Evolutionary conservation across 2,329 filamentous ascomycete species (phyloP).

Genomic region (Colletotrichum sidae): DNA sequence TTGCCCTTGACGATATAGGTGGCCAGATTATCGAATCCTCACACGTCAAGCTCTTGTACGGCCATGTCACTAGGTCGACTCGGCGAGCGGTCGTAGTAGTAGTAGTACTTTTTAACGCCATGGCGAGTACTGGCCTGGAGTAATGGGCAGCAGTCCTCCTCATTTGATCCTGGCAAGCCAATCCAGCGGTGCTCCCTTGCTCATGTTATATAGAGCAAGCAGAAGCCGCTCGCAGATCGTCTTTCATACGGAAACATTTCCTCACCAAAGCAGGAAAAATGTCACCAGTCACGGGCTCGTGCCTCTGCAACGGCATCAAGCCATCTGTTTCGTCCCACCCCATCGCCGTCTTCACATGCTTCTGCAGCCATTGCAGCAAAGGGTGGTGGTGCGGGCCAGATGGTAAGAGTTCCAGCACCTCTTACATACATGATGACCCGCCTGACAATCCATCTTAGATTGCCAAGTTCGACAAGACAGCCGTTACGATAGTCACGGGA

Average conservation of each 20-base stretch:
- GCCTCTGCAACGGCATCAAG: slow-evolving; percentile 36
- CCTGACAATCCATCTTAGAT: slow-evolving; percentile 37
- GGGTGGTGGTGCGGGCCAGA: slow-evolving; percentile 32
- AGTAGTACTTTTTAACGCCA: no score
- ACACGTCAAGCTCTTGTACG: no score
- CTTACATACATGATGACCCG: background rate
- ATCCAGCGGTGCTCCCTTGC: no score
- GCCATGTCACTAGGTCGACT: no score
- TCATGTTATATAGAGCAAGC: background rate
- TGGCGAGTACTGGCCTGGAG: no score
- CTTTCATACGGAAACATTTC: background rate
- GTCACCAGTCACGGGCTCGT: slow-evolving; percentile 28
- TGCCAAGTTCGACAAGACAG: slow-evolving; percentile 41
- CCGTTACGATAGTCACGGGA: slow-evolving; percentile 32
- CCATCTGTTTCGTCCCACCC: slow-evolving; percentile 29
- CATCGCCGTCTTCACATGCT: slow-evolving; percentile 35
- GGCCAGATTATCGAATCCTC: no score
- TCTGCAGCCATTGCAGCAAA: slow-evolving; percentile 38
- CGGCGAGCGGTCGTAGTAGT: no score
- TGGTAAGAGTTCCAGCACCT: slow-evolving; percentile 7
- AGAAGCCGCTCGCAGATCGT: background rate
- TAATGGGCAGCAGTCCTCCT: no score
- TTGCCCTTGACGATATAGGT: no score
- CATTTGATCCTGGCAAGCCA: no score
- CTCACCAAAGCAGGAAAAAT: slow-evolving; percentile 17